Evolutionary conservation across 2,329 filamentous ascomycete genomes (phyloP).

Genomic region (Rhynchosporium graminicola): DNA sequence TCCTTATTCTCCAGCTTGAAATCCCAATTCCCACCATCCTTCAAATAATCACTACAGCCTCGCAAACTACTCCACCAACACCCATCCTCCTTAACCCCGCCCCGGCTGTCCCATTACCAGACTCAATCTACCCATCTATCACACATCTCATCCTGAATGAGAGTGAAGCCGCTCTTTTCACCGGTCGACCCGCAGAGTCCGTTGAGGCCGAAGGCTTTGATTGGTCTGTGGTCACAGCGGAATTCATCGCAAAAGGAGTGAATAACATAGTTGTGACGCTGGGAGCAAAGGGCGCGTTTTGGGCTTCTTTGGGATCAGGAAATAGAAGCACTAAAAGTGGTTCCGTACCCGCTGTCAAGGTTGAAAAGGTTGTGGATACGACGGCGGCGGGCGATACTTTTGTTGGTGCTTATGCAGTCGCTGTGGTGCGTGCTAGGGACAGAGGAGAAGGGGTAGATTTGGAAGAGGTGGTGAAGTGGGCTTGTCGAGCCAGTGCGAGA

Average conservation of each 20-base stretch:
- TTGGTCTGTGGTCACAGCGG: slow-evolving; percentile 48
- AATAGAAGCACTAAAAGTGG: slow-evolving; percentile 44
- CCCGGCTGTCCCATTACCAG: slow-evolving; percentile 69
- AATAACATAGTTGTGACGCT: slow-evolving; percentile 80
- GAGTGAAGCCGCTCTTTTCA: slow-evolving; percentile 78
- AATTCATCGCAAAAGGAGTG: slow-evolving; percentile 71
- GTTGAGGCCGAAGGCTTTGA: slow-evolving; percentile 50
- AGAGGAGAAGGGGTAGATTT: slow-evolving; percentile 39
- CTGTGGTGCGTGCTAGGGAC: slow-evolving; percentile 52
- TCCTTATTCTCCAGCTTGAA: slow-evolving; percentile 78
- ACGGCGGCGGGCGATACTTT: slow-evolving; percentile 95
- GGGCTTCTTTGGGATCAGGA: slow-evolving; percentile 45
- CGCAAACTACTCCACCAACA: background rate
- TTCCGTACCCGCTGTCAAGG: slow-evolving; percentile 66
- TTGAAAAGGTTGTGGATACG: slow-evolving; percentile 78
- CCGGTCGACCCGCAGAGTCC: slow-evolving; percentile 47
- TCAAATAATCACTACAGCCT: slow-evolving; percentile 51
- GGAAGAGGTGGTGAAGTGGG: slow-evolving; percentile 56
- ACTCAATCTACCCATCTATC: slow-evolving; percentile 64
- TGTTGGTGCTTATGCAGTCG: slow-evolving; percentile 81
- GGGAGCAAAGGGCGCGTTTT: slow-evolving; percentile 77
- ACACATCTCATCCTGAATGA: slow-evolving; percentile 88
- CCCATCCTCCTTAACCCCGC: slow-evolving; percentile 79
- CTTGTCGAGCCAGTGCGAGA: slow-evolving; percentile 62
- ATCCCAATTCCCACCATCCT: slow-evolving; percentile 68